These are phyloP conservation scores for Cylindrotheca fusiformis DNA, from an alignment of 108 stramenopile genomes.

Conservation along the genomic window DNA sequence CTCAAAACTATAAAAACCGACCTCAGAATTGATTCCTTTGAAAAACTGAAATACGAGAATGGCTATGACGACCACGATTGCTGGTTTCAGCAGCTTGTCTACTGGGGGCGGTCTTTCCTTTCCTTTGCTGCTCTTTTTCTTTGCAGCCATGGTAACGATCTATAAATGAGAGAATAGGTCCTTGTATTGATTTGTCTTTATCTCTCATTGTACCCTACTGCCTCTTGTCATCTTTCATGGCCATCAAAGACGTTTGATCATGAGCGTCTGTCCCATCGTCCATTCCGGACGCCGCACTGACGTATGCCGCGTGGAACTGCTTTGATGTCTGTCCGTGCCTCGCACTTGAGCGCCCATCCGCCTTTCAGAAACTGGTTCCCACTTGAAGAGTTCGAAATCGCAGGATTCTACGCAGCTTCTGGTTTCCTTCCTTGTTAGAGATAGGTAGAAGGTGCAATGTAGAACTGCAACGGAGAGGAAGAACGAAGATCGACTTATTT, in stretches of 20 bases:
- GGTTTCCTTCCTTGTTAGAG: too few species aligned
- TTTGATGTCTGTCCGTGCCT: too few species aligned
- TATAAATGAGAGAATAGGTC: neutral
- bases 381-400: too few species aligned
- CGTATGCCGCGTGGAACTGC: too few species aligned
- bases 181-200: neutral
- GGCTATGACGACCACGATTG: slow-evolving; percentile 65
- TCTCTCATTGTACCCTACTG: neutral
- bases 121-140: slow-evolving; percentile 2
- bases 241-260: neutral
- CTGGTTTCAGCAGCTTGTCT: slow-evolving; percentile 70
- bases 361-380: too few species aligned
- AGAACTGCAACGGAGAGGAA: too few species aligned
- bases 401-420: too few species aligned
- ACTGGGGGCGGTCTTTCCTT: slow-evolving; percentile 51
- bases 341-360: too few species aligned
- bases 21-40: slow-evolving; percentile 55
- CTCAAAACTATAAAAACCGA: slow-evolving; percentile 16
- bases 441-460: too few species aligned
- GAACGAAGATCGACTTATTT: too few species aligned
- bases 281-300: too few species aligned
- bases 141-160: slow-evolving; percentile 11
- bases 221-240: neutral
- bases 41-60: slow-evolving; percentile 74
- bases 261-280: too few species aligned